Base-by-base conservation (phyloP, 1,139 yeast species). In the Wickerhamomyces sp. region DNA sequence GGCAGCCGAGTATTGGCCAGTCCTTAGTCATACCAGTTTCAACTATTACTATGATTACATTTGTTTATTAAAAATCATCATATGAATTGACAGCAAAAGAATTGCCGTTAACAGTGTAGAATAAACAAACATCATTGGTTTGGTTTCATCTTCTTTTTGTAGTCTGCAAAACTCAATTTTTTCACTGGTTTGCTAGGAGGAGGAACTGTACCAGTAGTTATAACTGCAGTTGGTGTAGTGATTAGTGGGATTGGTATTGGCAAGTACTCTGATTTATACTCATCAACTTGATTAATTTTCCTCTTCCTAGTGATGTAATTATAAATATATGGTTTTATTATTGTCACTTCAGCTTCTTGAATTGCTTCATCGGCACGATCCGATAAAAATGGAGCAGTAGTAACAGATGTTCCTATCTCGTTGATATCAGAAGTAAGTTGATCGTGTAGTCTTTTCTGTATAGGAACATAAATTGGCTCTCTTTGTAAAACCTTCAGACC, bases 151-250 rank as follows among this genome's bases (percentile, higher is more conserved):
- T 81, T 82, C 65, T 78, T 81, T 59, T 80, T 81, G 60, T 86
- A 86, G 56, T 86, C 95, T 2, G 95, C 95, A 62, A 87, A 81
- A 27, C 90, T 82, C 45, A 86, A 65, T 60, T 85, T 84, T 66
- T 86, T 86, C 47, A 44, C 48, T 29, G 52, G 51, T 27, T 41
- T 42, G 21, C 32, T 40, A 14, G 47, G 47, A 9, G 30, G 24
- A 13, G 17, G 31, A 10, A 17, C 16, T 14, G 16, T 21, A 7
- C 33, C 38, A 21, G 37, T 17, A 7, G 19, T 6, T 3, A 30
- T 14, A 7, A n/a, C 7, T 9, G 13, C 20, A 18, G 31, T 14
- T 26, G 21, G 16, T 19, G 13, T 29, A 3, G 35, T 22, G 13
- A 32, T 13, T 14, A 55, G 20, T n/a, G 45, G 43, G 21, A 56